Evolutionary conservation across 2,329 filamentous ascomycete genomes (phyloP), one percentile per base, ranked within the genome.

Genomic region (Exophiala alcalophila): DNA sequence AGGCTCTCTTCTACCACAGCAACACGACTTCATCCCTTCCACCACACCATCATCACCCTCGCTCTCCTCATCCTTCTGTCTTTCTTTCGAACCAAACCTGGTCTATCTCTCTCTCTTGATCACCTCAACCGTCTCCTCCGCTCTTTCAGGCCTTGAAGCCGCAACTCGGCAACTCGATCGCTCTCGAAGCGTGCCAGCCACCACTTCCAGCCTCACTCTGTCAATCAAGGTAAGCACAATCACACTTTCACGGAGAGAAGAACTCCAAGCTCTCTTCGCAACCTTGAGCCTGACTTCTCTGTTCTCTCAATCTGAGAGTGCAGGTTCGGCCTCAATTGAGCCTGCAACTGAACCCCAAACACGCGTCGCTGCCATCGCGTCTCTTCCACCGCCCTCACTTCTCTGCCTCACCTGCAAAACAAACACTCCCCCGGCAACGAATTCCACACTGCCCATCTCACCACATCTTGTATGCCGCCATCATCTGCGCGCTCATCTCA

Each of bases 341-440:
- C n/a, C n/a, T n/a, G n/a, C n/a, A n/a, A n/a, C n/a, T n/a, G n/a
- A n/a, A n/a, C n/a, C n/a, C n/a, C n/a, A n/a, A n/a, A n/a, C n/a
- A n/a, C n/a, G n/a, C n/a, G n/a, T n/a, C n/a, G n/a, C n/a, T n/a
- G n/a, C n/a, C n/a, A n/a, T n/a, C n/a, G n/a, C n/a, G n/a, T n/a
- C n/a, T n/a, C 23, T 38, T 20, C 9, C 31, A 10, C 27, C 31
- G 29, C 19, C 37, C 11, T 41, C 37, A 42, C 30, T 27, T 38
- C 15, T 28, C 33, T 32, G 20, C 38, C n/a, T 37, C 27, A 24
- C 36, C 24, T 24, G 4, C 31, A 18, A 21, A 36, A 16, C 15
- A 40, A 30, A 33, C 32, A 35, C 28, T 31, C 26, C 20, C 20
- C 24, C 24, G n/a, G 18, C n/a, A n/a, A n/a, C n/a, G n/a, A n/a